phyloP scores from a whole-genome alignment of 1,284 basidiomycete species.

The Cutaneotrichosporon cutaneum region DNA sequence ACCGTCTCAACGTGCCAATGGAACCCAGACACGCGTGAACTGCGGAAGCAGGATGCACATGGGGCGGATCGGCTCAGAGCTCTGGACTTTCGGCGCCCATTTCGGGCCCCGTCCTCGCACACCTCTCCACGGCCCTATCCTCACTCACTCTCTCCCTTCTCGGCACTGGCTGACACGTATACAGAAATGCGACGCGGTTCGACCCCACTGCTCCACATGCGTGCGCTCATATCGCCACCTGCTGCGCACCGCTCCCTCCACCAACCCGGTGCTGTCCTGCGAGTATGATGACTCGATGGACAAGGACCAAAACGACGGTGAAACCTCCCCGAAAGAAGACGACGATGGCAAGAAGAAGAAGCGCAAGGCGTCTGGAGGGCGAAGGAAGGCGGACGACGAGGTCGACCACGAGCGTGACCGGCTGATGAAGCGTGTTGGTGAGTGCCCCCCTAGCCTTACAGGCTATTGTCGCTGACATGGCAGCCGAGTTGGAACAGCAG shows the following conservation, averaged over 20 bases:
- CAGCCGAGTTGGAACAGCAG: constrained; percentile 28
- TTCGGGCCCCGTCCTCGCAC: neutral
- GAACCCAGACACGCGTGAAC: neutral
- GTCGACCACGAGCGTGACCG: constrained; percentile 38
- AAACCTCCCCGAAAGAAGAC: constrained; percentile 17
- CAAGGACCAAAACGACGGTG: constrained; percentile 14
- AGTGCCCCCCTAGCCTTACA: constrained; percentile 13
- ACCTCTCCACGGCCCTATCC: neutral
- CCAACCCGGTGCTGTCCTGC: constrained; percentile 42
- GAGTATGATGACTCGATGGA: constrained; percentile 45
- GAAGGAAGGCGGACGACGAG: constrained; percentile 30
- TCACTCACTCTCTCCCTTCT: neutral
- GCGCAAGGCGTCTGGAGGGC: constrained; percentile 33
- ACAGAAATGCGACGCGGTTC: constrained; percentile 50
- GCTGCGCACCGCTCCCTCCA: constrained; percentile 39
- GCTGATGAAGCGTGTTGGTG: constrained; percentile 42
- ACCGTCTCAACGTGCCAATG: neutral
- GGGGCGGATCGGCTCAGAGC: neutral
- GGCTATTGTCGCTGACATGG: constrained; percentile 1
- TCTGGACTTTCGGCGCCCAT: neutral
- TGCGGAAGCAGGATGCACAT: neutral
- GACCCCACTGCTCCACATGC: constrained; percentile 51
- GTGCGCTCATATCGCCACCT: constrained; percentile 47
- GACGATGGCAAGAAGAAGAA: constrained; percentile 39
- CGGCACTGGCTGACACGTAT: constrained; percentile 4